phyloP scores from a whole-genome alignment of 352 stramenopile genomes.

The Plasmopara muralis region DNA sequence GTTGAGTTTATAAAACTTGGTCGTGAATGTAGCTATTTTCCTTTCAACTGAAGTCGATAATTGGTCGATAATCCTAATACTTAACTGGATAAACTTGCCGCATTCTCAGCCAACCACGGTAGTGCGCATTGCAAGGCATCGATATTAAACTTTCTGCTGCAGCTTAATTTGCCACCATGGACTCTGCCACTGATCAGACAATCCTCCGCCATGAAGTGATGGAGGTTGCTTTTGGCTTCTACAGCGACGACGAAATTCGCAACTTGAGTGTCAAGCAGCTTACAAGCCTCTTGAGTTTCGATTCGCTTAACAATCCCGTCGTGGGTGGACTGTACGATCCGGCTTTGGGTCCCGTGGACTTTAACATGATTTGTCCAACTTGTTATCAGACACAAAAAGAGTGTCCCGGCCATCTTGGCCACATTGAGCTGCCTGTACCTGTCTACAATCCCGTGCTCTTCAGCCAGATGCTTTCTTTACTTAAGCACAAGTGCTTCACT shows the following conservation, averaged over 20 bases:
- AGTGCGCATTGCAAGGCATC: conserved; percentile 11
- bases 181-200: conserved; percentile 84
- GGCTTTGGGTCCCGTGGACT: conserved; percentile 90
- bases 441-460: conserved; percentile 99
- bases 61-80: conserved; percentile 29
- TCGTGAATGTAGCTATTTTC: conserved; percentile 22
- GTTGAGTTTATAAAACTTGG: not conserved
- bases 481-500: conserved; percentile 97
- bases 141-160: not conserved
- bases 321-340: conserved; percentile 97
- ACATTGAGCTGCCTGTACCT: conserved; percentile 98
- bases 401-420: conserved; percentile 97
- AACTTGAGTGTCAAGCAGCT: conserved; percentile 96
- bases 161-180: conserved; percentile 36
- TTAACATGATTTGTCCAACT: conserved; percentile 90
- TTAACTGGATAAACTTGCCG: too few species aligned
- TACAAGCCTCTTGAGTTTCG: conserved; percentile 92
- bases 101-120: too few species aligned
- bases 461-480: conserved; percentile 88
- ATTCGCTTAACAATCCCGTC: conserved; percentile 92
- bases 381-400: conserved; percentile 93
- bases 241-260: conserved; percentile 96
- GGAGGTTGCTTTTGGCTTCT: conserved; percentile 93
- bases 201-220: conserved; percentile 88
- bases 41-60: conserved; percentile 8